Evolutionary conservation across 2,329 filamentous ascomycete species (phyloP).

Genomic region (Neodidymelliopsis sp.): DNA sequence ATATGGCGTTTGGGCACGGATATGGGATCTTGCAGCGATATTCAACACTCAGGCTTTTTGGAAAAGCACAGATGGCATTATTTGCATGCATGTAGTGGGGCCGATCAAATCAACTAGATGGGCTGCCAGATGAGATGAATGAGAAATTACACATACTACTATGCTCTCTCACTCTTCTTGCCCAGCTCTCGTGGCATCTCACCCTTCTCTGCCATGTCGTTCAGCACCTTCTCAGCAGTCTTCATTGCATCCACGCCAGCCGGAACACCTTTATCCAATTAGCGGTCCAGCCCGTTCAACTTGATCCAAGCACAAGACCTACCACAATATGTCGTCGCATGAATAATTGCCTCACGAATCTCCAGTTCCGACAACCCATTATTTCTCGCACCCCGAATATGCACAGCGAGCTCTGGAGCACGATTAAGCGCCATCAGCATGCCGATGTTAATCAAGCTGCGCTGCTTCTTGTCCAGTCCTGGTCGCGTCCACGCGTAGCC

Average conservation of each 20-base stretch:
- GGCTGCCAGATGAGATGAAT: background rate
- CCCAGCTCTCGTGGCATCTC: constrained; percentile 48
- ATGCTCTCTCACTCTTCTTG: constrained; percentile 40
- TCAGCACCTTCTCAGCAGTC: constrained; percentile 59
- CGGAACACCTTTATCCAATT: no score
- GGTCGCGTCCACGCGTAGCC: constrained; percentile 69
- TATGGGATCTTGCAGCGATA: constrained; percentile 15
- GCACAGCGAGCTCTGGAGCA: constrained; percentile 65
- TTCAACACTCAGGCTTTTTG: no score
- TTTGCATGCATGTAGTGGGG: constrained; percentile 8
- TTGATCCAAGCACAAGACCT: no score
- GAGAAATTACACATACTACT: constrained; percentile 11
- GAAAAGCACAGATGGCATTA: no score
- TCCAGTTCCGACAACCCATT: constrained; percentile 69
- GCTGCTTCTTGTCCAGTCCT: constrained; percentile 67
- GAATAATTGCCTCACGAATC: constrained; percentile 66
- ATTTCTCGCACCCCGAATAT: constrained; percentile 68
- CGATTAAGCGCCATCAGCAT: constrained; percentile 70
- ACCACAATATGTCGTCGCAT: constrained; percentile 61
- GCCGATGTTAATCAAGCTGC: constrained; percentile 69
- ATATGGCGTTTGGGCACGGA: constrained; percentile 11
- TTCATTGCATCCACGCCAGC: constrained; percentile 64
- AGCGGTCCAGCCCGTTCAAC: no score
- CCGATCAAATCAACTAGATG: background rate
- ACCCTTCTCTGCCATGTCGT: constrained; percentile 59